Conservation (phyloP, 139 green algal genomes). For the Chlamydomonas schloesseri region DNA sequence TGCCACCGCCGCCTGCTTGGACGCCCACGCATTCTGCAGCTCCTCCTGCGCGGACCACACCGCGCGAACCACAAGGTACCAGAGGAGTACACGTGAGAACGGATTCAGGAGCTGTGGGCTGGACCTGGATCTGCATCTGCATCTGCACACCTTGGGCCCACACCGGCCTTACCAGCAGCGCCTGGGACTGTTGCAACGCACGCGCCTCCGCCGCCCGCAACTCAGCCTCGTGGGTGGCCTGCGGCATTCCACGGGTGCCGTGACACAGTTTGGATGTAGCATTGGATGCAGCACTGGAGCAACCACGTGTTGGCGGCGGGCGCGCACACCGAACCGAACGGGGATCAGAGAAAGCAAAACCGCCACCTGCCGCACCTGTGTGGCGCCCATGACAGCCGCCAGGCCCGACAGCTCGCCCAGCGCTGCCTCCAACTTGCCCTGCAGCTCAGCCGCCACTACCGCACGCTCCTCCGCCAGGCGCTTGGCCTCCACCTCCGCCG, state of each 20-base stretch:
- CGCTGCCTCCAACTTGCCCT: not conserved
- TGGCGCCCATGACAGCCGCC: constrained; percentile 5
- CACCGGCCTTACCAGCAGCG: not conserved
- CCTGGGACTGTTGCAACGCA: not conserved
- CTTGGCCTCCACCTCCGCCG: too few relatives aligned
- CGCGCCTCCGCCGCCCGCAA: not conserved
- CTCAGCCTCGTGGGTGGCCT: constrained; percentile 12
- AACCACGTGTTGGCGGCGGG: too few relatives aligned
- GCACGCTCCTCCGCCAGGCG: not conserved
- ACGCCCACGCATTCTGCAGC: not conserved
- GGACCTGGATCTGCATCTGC: too few relatives aligned
- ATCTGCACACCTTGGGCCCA: not conserved
- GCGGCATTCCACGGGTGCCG: not conserved
- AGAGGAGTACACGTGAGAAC: too few relatives aligned
- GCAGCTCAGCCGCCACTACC: not conserved
- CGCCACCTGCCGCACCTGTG: not conserved
- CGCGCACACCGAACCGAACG: too few relatives aligned
- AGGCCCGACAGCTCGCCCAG: not conserved
- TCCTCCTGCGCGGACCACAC: not conserved
- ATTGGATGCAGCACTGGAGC: too few relatives aligned
- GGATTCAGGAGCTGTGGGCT: too few relatives aligned
- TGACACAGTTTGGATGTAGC: not conserved
- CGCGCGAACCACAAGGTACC: too few relatives aligned
- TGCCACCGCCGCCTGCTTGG: not conserved
- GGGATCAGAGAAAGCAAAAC: not conserved